Percentiles rank a stretch among this genome's conserved stretches.
These are phyloP conservation scores for Diaporthe citriasiana DNA, from an alignment of 2,329 filamentous ascomycete genomes.

Conservation along the genomic window DNA sequence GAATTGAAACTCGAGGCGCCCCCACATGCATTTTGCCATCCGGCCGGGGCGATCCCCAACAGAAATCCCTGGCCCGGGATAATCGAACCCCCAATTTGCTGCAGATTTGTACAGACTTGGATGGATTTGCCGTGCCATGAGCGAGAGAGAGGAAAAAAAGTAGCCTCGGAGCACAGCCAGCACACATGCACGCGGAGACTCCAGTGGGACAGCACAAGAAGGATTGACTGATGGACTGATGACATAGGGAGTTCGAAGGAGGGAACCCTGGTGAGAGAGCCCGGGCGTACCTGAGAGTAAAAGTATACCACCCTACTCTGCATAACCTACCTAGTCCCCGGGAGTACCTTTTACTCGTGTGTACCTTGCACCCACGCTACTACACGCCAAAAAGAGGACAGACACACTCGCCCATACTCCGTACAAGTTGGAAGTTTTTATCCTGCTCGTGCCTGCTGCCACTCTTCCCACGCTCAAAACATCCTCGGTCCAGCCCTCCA, in stretches of 20 bases:
- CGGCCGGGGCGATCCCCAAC: conserved; percentile 42
- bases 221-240: not conserved
- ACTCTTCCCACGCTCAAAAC: not conserved
- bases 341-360: not conserved
- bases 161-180: conserved; percentile 11
- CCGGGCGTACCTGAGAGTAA: conserved; percentile 18
- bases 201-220: not conserved
- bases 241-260: not conserved
- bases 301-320: conserved; percentile 16
- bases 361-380: conserved; percentile 14
- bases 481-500: conserved; percentile 27
- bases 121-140: conserved; percentile 21
- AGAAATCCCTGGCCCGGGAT: conserved; percentile 36
- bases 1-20: conserved; percentile 33
- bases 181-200: conserved; percentile 1
- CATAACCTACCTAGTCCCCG: not conserved
- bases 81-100: conserved; percentile 21
- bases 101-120: conserved; percentile 9
- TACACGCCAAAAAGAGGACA: conserved; percentile 33
- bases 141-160: not conserved
- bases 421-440: not conserved
- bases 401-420: too few species aligned
- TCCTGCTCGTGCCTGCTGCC: conserved; percentile 1
- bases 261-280: conserved; percentile 14
- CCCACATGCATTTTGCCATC: conserved; percentile 39